Base-by-base conservation (phyloP, 257 asterid genomes). In the Handroanthus guayacan region DNA sequence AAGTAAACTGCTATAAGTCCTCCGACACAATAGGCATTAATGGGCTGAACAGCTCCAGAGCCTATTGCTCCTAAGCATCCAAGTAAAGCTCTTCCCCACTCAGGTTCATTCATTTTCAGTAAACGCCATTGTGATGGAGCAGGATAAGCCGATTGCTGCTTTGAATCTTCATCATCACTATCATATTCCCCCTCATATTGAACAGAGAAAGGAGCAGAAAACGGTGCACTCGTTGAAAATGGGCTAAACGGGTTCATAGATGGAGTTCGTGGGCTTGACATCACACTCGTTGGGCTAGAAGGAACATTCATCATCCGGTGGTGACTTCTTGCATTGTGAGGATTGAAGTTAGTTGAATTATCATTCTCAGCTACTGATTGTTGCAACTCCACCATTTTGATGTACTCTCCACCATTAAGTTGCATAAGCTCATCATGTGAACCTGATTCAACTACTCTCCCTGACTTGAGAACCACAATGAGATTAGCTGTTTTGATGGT, bases 61-160 rank as follows among this genome's bases (percentile, higher is more conserved):
- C 92, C 89, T 61, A 89, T 81, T 48, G 95, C 95, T 55, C 91
- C 96, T 3, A 92, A 58, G 85, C 94, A 87, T 43, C 96, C 97
- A 6, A 90, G 88, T 37, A 89, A 47, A 56, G 96, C 92, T 68
- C 81, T 69, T 2, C 77, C 74, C 87, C 88, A 83, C 79, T 92
- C 97, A 0, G 96, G 95, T 60, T 86, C 77, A 54, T 92, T 92
- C 90, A 92, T 83, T 71, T 86, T 83, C 79, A 92, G 74, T 66
- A 92, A 77, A 39, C 93, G 95, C 87, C 77, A 80, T 50, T 84
- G 88, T 62, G 97, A 88, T 39, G 97, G 95, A 41, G 95, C 82
- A 3, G 81, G 85, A 44, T 85, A 39, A 13, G 74, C 62, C 18
- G 31, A 44, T 68, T 62, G 74, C 69, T 62, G 74, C 13, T 67